Conservation (phyloP, 2,329 filamentous ascomycete genomes). For the Ambrosiella beaveri region DNA sequence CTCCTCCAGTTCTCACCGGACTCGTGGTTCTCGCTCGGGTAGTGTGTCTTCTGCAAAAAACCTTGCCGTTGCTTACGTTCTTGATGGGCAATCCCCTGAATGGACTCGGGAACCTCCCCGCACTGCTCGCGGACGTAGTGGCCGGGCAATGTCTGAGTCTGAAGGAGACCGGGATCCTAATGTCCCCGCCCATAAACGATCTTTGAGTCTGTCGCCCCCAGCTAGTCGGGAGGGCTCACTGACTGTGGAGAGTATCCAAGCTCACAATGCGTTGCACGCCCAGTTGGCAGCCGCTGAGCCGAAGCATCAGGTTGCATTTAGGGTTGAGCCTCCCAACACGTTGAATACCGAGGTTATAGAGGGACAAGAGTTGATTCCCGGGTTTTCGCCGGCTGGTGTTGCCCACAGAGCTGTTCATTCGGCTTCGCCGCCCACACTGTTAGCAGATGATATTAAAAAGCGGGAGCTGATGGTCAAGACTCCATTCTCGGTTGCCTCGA, state of each 20-base stretch:
- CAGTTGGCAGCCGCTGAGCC: constrained; percentile 1
- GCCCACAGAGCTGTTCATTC: not conserved
- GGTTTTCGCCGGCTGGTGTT: constrained; percentile 3
- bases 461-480: constrained; percentile 17
- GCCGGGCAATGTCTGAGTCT: constrained; percentile 29
- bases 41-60: constrained; percentile 31
- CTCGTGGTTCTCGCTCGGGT: constrained; percentile 28
- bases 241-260: constrained; percentile 39
- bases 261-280: constrained; percentile 29
- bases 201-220: constrained; percentile 44
- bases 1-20: constrained; percentile 42
- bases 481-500: constrained; percentile 43
- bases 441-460: constrained; percentile 6
- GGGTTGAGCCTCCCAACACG: constrained; percentile 18
- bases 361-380: constrained; percentile 1
- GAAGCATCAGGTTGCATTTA: constrained; percentile 7
- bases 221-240: constrained; percentile 42
- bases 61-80: not conserved
- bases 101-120: not conserved
- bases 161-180: constrained; percentile 31
- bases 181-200: constrained; percentile 38
- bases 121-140: constrained; percentile 18
- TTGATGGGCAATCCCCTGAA: not conserved
- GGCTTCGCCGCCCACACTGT: not conserved
- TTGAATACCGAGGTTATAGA: constrained; percentile 14